Evolutionary conservation across 2,329 filamentous ascomycete genomes (phyloP).

Genomic region (Pseudogymnoascus verrucosus): DNA sequence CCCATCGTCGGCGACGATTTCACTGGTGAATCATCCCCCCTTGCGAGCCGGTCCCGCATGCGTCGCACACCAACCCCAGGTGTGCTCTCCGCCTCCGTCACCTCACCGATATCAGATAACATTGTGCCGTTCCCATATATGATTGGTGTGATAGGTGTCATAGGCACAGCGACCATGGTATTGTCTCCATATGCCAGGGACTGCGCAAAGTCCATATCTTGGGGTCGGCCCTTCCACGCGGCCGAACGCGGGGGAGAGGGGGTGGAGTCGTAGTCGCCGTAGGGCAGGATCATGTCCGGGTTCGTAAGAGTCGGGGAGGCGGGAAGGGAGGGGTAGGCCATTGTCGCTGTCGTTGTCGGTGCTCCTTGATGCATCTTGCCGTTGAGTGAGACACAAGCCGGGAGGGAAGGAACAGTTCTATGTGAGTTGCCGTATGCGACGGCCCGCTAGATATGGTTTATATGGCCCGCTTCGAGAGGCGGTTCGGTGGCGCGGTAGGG

Average conservation of each 20-base stretch:
- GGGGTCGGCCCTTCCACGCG: constrained; percentile 25
- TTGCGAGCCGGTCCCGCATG: constrained; percentile 23
- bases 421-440: not conserved
- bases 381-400: constrained; percentile 2
- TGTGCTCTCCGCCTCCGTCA: constrained; percentile 45
- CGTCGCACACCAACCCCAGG: constrained; percentile 27
- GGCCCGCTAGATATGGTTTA: not conserved
- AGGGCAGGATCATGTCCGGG: constrained; percentile 88
- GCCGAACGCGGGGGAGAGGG: constrained; percentile 35
- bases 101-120: constrained; percentile 57
- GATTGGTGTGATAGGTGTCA: constrained; percentile 52
- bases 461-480: not conserved
- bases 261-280: constrained; percentile 53
- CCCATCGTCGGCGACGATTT: constrained; percentile 41
- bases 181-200: constrained; percentile 24
- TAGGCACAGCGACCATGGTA: constrained; percentile 34
- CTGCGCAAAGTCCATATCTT: constrained; percentile 30
- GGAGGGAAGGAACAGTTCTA: not conserved
- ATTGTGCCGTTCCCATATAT: constrained; percentile 64
- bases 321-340: constrained; percentile 43
- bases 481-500: not conserved
- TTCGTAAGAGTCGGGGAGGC: constrained; percentile 84
- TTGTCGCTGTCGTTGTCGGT: constrained; percentile 20
- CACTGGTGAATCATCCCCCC: constrained; percentile 22
- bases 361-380: constrained; percentile 13